Conservation (phyloP, 2,329 filamentous ascomycete genomes). For the Colletotrichum tabaci region DNA sequence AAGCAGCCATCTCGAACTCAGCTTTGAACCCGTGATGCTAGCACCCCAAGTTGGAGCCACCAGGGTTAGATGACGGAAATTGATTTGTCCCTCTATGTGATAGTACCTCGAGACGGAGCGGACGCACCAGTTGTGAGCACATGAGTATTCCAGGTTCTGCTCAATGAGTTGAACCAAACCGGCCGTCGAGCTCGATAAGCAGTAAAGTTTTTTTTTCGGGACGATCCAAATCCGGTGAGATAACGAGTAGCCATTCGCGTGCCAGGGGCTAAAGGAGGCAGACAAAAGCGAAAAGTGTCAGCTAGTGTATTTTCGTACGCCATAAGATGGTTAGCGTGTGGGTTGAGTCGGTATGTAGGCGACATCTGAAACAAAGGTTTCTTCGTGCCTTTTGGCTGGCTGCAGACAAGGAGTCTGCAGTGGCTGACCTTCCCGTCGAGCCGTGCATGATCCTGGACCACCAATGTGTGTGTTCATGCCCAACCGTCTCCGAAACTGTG, state of each 20-base stretch:
- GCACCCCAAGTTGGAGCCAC: neutral
- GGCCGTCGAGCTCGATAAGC: neutral
- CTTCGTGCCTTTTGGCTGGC: slow-evolving; percentile 32
- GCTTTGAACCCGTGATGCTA: neutral
- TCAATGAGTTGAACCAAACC: neutral
- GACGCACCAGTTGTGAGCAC: neutral
- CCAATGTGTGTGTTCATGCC: slow-evolving; percentile 24
- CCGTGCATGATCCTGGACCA: slow-evolving; percentile 11
- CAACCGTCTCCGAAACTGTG: slow-evolving; percentile 21
- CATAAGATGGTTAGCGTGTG: slow-evolving; percentile 26
- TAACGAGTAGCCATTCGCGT: slow-evolving; percentile 27
- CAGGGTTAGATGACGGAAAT: neutral
- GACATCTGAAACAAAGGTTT: slow-evolving; percentile 41
- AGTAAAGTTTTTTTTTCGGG: neutral
- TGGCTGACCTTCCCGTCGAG: slow-evolving; percentile 38
- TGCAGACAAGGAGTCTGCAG: slow-evolving; percentile 35
- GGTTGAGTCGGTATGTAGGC: slow-evolving; percentile 26
- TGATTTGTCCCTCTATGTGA: neutral
- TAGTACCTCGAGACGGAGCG: neutral
- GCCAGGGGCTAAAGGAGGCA: slow-evolving; percentile 17
- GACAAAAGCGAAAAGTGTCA: slow-evolving; percentile 14
- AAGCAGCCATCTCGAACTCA: slow-evolving; percentile 10
- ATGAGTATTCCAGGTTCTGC: neutral
- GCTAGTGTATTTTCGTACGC: slow-evolving; percentile 13
- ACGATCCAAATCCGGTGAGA: slow-evolving; percentile 22